These are phyloP conservation scores for Pholiota conissans DNA, from an alignment of 768 basidiomycete species.

Conservation along the genomic window DNA sequence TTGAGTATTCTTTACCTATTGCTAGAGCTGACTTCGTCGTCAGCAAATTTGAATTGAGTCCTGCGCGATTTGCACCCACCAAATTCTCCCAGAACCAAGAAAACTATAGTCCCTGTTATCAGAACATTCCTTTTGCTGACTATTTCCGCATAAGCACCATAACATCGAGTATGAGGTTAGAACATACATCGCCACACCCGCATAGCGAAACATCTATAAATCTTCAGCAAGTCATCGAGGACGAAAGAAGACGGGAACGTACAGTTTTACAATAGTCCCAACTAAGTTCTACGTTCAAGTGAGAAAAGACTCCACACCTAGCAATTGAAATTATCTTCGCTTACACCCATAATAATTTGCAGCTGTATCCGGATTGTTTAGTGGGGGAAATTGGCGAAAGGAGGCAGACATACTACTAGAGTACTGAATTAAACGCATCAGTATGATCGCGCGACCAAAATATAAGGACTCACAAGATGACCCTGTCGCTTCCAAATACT, in stretches of 20 bases:
- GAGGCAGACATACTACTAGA: slow-evolving; percentile 32
- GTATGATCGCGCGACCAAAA: neutral
- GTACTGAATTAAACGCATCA: slow-evolving; percentile 22
- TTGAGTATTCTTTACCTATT: neutral
- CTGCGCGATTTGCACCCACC: neutral
- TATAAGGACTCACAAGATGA: slow-evolving; percentile 35
- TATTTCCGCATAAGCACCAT: slow-evolving; percentile 20
- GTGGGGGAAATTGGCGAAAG: neutral
- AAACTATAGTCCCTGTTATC: slow-evolving; percentile 49
- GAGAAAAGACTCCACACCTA: neutral
- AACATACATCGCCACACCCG: slow-evolving; percentile 62
- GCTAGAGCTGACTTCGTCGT: neutral
- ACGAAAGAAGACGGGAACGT: slow-evolving; percentile 17
- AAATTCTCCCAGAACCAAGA: neutral
- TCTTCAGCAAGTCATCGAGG: neutral
- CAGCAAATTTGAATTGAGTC: neutral
- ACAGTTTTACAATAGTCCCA: slow-evolving; percentile 59
- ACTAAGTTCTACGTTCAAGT: slow-evolving; percentile 24
- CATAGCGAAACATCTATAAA: slow-evolving; percentile 53
- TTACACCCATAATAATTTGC: slow-evolving; percentile 36
- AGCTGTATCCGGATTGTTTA: slow-evolving; percentile 26
- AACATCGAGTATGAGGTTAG: neutral
- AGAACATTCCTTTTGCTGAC: slow-evolving; percentile 55
- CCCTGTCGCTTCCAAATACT: slow-evolving; percentile 24
- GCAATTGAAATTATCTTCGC: slow-evolving; percentile 13